These are phyloP conservation scores for Colletotrichum shisoi DNA, from an alignment of 2,329 filamentous ascomycete species.

Conservation along the genomic window DNA sequence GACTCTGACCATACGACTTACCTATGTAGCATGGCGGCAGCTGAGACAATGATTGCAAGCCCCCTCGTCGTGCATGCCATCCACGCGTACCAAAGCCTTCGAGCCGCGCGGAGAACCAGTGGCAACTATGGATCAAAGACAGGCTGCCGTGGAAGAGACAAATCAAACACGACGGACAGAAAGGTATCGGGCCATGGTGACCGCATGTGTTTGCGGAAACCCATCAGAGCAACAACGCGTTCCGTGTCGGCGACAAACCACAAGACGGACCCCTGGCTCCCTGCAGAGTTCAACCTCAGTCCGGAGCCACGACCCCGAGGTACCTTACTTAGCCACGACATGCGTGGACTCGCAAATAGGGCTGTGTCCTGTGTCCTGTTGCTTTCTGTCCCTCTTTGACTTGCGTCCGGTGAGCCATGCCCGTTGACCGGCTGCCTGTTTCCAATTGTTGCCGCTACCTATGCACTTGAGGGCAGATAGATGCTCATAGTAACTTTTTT, in stretches of 20 bases:
- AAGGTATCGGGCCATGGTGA: neutral
- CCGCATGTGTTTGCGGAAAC: neutral
- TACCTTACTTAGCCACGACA: conserved; percentile 11
- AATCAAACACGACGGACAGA: neutral
- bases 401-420: conserved; percentile 16
- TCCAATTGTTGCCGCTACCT: neutral
- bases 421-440: conserved; percentile 8
- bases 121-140: conserved; percentile 18
- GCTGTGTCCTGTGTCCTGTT: conserved; percentile 23
- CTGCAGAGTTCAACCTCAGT: neutral
- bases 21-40: neutral
- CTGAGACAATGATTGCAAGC: conserved; percentile 15
- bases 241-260: conserved; percentile 5
- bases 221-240: neutral
- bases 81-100: conserved; percentile 13
- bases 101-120: conserved; percentile 14
- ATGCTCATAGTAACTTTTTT: neutral
- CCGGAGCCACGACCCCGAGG: conserved; percentile 4
- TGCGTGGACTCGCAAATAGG: conserved; percentile 11
- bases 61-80: conserved; percentile 18
- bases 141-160: conserved; percentile 8
- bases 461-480: neutral
- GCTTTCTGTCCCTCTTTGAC: neutral
- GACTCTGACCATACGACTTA: neutral
- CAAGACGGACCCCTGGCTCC: neutral